Evolutionary conservation across 2,329 filamentous ascomycete species (phyloP).

Genomic region (Purpureocillium lavendulum): DNA sequence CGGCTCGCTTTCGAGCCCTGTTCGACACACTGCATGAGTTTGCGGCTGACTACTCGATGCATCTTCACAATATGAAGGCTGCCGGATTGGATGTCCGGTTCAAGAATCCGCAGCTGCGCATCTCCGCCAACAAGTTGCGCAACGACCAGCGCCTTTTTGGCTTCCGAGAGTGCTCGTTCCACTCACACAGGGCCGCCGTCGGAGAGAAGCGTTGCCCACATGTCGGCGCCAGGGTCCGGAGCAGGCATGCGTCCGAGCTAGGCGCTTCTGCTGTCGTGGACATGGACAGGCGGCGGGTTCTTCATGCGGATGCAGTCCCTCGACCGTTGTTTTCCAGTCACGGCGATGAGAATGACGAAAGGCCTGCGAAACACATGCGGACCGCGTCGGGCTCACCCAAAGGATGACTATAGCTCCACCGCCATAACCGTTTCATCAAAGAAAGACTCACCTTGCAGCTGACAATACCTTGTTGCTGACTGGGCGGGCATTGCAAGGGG

Average conservation of each 20-base stretch:
- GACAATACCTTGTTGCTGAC: too few species aligned
- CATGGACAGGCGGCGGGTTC: neutral
- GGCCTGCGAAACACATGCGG: neutral
- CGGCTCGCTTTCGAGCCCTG: constrained; percentile 31
- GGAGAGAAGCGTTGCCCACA: constrained; percentile 48
- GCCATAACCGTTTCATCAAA: too few species aligned
- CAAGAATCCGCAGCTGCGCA: constrained; percentile 53
- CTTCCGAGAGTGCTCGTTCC: constrained; percentile 54
- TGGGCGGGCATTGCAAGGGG: too few species aligned
- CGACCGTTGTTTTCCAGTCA: constrained; percentile 17
- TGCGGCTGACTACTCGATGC: constrained; percentile 39
- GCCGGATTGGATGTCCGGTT: constrained; percentile 42
- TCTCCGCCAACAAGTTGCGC: constrained; percentile 45
- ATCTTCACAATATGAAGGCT: constrained; percentile 42
- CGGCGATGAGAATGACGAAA: too few species aligned
- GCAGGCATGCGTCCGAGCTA: constrained; percentile 2
- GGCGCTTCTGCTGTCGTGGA: neutral
- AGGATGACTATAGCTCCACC: too few species aligned
- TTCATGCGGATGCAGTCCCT: constrained; percentile 11
- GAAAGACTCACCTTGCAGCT: too few species aligned
- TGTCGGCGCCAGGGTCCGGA: constrained; percentile 10
- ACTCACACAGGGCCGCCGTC: constrained; percentile 46
- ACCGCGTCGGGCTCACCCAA: neutral
- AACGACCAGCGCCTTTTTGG: constrained; percentile 51
- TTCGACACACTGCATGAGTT: constrained; percentile 38